Base-by-base conservation (phyloP, 2,329 filamentous ascomycete species). In the Xylaria sp. region DNA sequence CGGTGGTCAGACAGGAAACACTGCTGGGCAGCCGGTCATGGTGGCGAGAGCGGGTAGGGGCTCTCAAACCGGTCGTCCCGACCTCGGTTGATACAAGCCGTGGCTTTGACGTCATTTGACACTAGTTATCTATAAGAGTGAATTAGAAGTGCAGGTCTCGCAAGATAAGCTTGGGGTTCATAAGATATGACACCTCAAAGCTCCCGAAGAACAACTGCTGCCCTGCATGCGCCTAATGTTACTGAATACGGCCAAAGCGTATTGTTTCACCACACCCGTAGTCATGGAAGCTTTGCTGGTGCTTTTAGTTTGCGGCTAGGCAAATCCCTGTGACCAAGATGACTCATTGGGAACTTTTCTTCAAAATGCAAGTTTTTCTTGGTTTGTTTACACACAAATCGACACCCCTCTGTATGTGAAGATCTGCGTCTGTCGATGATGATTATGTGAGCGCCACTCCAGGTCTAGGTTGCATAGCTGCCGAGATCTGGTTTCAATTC, bases 1-100 rank as follows among this genome's bases (percentile, higher is more conserved):
- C 48, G 62, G 62, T 64, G 66, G 69, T 66, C 59, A 71, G 69
- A 65, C 56, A 54, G 3, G 13, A 36, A 7, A 43, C 33, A 60
- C 48, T 13, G 51, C 20, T 20, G 12, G 52, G 59, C 39, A 43
- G 36, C 36, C 31, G 62, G 25, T 48, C 13, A n/a, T 54, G 36
- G 51, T 41, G 52, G 51, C 12, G 15, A 61, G 33, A 15, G 39
- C n/a, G 20, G 15, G 46, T 60, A 67, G 33, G 64, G 64, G 61
- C 18, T 57, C 33, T 10, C 25, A 6, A n/a, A 23, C 20, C 28
- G 54, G 25, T 58, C 20, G 46, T 48, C 8, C 20, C 25, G 43
- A 33, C 15, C 23, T 54, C 12, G 49, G 28, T 63, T 31, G n/a
- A 41, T 51, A 33, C 41, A n/a, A 5, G n/a, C 28, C 23, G 18